Percentiles rank a stretch among this genome's conserved stretches.
These are phyloP conservation scores for Colletotrichum noveboracense DNA, from an alignment of 2,329 filamentous ascomycete species.

Conservation along the genomic window DNA sequence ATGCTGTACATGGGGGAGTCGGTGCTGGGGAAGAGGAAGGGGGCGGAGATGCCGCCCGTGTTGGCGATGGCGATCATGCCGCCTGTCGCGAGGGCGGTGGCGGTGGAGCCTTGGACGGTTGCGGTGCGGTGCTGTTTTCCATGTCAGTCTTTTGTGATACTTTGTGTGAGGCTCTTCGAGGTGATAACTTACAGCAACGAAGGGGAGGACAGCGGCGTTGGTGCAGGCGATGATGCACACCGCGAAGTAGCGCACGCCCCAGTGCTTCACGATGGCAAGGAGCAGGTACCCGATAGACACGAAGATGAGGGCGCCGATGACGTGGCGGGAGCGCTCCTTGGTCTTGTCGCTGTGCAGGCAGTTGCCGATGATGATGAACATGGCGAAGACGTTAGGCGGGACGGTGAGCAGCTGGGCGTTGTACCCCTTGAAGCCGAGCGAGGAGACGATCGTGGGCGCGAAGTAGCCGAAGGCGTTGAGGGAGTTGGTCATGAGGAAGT, in stretches of 20 bases:
- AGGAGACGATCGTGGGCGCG: slow-evolving; percentile 37
- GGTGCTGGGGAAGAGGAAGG: slow-evolving; percentile 36
- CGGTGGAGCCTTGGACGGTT: slow-evolving; percentile 35
- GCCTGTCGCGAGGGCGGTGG: slow-evolving; percentile 36
- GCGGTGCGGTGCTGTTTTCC: slow-evolving; percentile 33
- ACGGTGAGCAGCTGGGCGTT: slow-evolving; percentile 40
- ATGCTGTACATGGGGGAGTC: slow-evolving; percentile 35
- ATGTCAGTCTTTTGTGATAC: not conserved
- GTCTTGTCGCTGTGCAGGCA: slow-evolving; percentile 36
- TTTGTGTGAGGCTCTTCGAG: too few species aligned
- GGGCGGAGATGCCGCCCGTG: slow-evolving; percentile 36
- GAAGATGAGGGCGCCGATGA: slow-evolving; percentile 31
- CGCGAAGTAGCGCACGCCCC: slow-evolving; percentile 34
- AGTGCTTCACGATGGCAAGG: slow-evolving; percentile 32
- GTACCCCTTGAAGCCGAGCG: slow-evolving; percentile 36
- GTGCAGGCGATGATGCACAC: slow-evolving; percentile 38
- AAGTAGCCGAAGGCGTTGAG: slow-evolving; percentile 41
- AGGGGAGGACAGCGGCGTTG: slow-evolving; percentile 35
- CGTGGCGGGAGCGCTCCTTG: slow-evolving; percentile 34
- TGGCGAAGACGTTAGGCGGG: slow-evolving; percentile 39
- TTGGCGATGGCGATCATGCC: slow-evolving; percentile 40
- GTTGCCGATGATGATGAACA: slow-evolving; percentile 36
- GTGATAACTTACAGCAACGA: slow-evolving; percentile 32
- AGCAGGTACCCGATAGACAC: slow-evolving; percentile 33
- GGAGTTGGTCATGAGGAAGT: slow-evolving; percentile 37